A percentile compares a stretch with the other conserved stretches of the same genome.
Evolutionary conservation across 1,284 basidiomycete genomes (phyloP).

Genomic region (Anthracocystis panici-leucophaei): DNA sequence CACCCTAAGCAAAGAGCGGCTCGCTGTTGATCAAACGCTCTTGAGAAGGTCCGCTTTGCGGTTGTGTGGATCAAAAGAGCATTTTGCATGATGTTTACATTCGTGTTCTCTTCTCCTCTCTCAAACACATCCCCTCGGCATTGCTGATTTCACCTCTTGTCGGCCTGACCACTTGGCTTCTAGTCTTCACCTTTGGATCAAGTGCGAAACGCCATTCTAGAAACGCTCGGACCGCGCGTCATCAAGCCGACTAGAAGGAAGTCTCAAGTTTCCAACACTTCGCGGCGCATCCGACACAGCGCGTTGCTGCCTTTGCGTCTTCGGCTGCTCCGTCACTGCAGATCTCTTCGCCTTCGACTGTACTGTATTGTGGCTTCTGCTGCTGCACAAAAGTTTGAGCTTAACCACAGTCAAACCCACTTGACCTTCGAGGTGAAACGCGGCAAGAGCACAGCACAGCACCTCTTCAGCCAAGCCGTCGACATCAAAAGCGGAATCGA

Average conservation of each 20-base stretch:
- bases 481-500: not conserved
- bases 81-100: too few relatives aligned
- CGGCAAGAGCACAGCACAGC: not conserved
- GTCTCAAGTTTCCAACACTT: not conserved
- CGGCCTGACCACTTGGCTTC: too few relatives aligned
- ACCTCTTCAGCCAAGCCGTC: not conserved
- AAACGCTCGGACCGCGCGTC: not conserved
- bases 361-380: not conserved
- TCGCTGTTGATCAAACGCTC: not conserved
- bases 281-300: not conserved
- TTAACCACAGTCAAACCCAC: not conserved
- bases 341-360: not conserved
- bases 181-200: too few relatives aligned
- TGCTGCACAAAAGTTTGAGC: conserved; percentile 1
- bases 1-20: not conserved
- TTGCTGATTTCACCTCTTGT: too few relatives aligned
- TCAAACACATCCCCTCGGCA: too few relatives aligned
- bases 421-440: not conserved
- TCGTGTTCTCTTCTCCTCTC: too few relatives aligned
- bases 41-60: not conserved
- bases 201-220: not conserved
- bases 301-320: not conserved
- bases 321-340: conserved; percentile 4
- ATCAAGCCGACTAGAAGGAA: not conserved
- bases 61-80: not conserved